phyloP scores from a whole-genome alignment of 176 grass and related monocot genomes.

The Cocos nucifera region DNA sequence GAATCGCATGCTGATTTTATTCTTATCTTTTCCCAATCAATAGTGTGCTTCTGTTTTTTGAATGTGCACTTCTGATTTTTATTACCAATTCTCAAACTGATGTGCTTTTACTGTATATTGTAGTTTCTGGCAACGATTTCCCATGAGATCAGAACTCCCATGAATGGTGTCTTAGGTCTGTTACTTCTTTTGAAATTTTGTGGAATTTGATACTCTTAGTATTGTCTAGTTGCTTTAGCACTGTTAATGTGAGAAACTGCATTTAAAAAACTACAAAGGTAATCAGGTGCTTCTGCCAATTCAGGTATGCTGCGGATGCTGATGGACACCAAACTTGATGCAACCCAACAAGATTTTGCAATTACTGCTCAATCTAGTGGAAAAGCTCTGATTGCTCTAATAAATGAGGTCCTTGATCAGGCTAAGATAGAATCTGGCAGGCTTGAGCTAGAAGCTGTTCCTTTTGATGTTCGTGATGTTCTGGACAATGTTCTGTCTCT shows the following conservation, averaged over 20 bases:
- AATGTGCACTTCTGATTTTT: not conserved
- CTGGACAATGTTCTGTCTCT: conserved; percentile 71
- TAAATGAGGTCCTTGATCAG: conserved; percentile 83
- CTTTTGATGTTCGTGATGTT: conserved; percentile 65
- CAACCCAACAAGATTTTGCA: conserved; percentile 73
- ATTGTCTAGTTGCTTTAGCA: conserved; percentile 3
- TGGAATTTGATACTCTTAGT: conserved; percentile 2
- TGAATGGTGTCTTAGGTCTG: conserved; percentile 86
- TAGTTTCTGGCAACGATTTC: conserved; percentile 91
- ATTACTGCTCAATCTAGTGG: conserved; percentile 72
- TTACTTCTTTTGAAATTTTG: conserved; percentile 4
- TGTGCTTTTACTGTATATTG: conserved; percentile 24
- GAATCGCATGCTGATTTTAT: too few relatives aligned
- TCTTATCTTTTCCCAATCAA: too few relatives aligned
- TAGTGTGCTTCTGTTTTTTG: not conserved
- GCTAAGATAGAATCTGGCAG: conserved; percentile 83
- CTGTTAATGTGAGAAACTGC: not conserved
- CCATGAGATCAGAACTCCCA: conserved; percentile 82
- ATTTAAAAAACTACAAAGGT: not conserved
- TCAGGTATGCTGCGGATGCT: conserved; percentile 88
- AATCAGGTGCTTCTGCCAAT: conserved; percentile 3
- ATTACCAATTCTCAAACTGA: conserved; percentile 15
- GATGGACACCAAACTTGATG: conserved; percentile 72
- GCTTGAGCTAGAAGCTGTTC: conserved; percentile 64
- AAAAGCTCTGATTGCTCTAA: conserved; percentile 57